These are phyloP conservation scores for Cupressus sempervirens DNA, from an alignment of 75 land plant genomes.

Conservation along the genomic window DNA sequence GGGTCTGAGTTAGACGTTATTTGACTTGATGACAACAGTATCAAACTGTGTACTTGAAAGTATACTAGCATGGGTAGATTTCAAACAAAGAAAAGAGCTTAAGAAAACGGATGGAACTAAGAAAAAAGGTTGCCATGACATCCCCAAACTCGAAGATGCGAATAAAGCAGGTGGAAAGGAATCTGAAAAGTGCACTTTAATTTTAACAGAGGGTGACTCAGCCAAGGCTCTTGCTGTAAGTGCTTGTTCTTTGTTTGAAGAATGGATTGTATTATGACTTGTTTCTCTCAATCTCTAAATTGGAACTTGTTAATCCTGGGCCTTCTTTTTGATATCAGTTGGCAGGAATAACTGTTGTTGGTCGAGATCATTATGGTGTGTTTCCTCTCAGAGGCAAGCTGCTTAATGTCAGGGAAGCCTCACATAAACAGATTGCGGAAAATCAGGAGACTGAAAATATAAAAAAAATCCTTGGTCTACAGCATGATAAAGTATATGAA, in stretches of 20 bases:
- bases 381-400: conserved; percentile 94
- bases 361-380: conserved; percentile 80
- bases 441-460: conserved; percentile 82
- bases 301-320: not conserved
- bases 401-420: conserved; percentile 93
- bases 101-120: conserved; percentile 97
- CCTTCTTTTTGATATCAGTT: conserved; percentile 40
- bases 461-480: conserved; percentile 88
- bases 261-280: not conserved
- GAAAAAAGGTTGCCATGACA: conserved; percentile 52
- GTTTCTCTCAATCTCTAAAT: not conserved
- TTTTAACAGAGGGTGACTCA: conserved; percentile 98
- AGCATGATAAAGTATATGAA: conserved; percentile 80
- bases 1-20: not conserved
- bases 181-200: conserved; percentile 87
- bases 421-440: conserved; percentile 68
- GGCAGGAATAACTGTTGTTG: conserved; percentile 95
- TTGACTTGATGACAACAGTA: conserved; percentile 35
- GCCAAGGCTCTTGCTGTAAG: conserved; percentile 98
- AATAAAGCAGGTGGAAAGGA: conserved; percentile 91
- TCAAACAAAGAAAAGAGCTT: conserved; percentile 91
- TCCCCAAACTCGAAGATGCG: conserved; percentile 89
- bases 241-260: not conserved
- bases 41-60: conserved; percentile 84
- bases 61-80: conserved; percentile 88